Evolutionary conservation across 495 filamentous ascomycete genomes (phyloP).

Genomic region (Astrocystis sublimbata): DNA sequence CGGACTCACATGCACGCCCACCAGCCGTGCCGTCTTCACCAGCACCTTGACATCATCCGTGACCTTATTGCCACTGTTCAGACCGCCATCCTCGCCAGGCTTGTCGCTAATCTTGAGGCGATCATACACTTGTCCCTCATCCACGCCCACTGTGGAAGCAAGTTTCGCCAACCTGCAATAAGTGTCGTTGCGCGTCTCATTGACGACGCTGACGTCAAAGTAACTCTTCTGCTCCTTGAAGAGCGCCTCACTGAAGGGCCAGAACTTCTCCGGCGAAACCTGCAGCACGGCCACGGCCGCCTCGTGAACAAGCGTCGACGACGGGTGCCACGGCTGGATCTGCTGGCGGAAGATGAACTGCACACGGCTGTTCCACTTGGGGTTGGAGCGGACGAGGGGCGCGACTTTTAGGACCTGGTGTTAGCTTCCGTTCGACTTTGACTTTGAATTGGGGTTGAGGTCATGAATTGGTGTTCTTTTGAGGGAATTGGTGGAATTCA

Average conservation of each 20-base stretch:
- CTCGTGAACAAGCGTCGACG: slow-evolving; percentile 84
- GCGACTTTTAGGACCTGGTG: too few relatives aligned
- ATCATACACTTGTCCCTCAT: slow-evolving; percentile 62
- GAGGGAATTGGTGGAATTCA: too few relatives aligned
- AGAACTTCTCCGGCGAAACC: slow-evolving; percentile 69
- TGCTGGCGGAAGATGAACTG: slow-evolving; percentile 85
- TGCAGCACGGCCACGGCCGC: slow-evolving; percentile 75
- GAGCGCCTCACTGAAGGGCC: slow-evolving; percentile 69
- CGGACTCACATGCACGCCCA: slow-evolving; percentile 85
- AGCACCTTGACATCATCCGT: slow-evolving; percentile 84
- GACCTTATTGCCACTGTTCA: slow-evolving; percentile 76
- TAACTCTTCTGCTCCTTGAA: slow-evolving; percentile 70
- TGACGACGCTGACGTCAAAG: slow-evolving; percentile 80
- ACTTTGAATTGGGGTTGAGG: too few relatives aligned
- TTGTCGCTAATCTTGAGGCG: slow-evolving; percentile 65
- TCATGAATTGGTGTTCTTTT: too few relatives aligned
- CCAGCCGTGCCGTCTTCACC: slow-evolving; percentile 74
- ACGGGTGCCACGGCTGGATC: slow-evolving; percentile 95
- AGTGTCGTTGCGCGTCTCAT: slow-evolving; percentile 81
- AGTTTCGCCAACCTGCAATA: slow-evolving; percentile 74
- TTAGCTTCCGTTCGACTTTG: too few relatives aligned
- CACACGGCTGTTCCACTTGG: slow-evolving; percentile 54
- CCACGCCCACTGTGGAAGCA: slow-evolving; percentile 61
- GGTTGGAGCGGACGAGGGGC: slow-evolving; percentile 55
- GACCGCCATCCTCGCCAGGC: slow-evolving; percentile 58